Conservation (phyloP, 371 early-diverging fungal genomes). For the Apophysomyces elegans region DNA sequence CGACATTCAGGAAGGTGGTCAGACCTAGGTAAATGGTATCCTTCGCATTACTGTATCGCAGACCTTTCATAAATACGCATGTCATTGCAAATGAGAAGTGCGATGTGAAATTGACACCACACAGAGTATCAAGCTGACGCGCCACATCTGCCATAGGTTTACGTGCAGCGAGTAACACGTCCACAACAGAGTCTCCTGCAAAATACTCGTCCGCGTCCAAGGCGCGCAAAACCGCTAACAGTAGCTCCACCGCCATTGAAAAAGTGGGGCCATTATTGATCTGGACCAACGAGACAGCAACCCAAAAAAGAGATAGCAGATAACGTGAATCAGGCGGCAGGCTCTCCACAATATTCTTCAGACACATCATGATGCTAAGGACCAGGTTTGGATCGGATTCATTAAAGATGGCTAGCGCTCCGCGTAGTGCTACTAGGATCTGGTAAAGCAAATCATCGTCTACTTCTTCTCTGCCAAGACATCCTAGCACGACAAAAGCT, state of each 20-base stretch:
- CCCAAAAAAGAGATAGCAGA: slow-evolving; percentile 86
- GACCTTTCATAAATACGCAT: slow-evolving; percentile 78
- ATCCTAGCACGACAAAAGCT: slow-evolving; percentile 88
- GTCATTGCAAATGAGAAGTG: slow-evolving; percentile 89
- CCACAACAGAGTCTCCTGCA: slow-evolving; percentile 57
- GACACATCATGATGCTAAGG: slow-evolving; percentile 80
- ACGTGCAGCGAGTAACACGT: slow-evolving; percentile 70
- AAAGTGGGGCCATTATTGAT: slow-evolving; percentile 82
- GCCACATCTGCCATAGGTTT: slow-evolving; percentile 70
- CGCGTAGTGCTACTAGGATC: slow-evolving; percentile 80
- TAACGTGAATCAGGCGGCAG: slow-evolving; percentile 74
- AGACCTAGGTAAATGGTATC: slow-evolving; percentile 68
- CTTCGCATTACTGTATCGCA: slow-evolving; percentile 72
- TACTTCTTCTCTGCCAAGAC: slow-evolving; percentile 79
- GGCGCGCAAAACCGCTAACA: slow-evolving; percentile 70
- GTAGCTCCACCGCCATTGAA: slow-evolving; percentile 66
- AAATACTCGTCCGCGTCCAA: slow-evolving; percentile 74
- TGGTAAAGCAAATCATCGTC: slow-evolving; percentile 89
- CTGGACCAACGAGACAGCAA: slow-evolving; percentile 80
- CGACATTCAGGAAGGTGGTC: slow-evolving; percentile 68
- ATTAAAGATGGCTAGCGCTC: slow-evolving; percentile 78
- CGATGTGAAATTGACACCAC: slow-evolving; percentile 78
- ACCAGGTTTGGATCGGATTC: slow-evolving; percentile 76
- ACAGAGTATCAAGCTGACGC: slow-evolving; percentile 65
- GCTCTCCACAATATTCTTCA: slow-evolving; percentile 81